A percentile compares a stretch with the other conserved stretches of the same genome.
phyloP scores from a whole-genome alignment of 2,329 filamentous ascomycete species.

The Verticillium dahliae region DNA sequence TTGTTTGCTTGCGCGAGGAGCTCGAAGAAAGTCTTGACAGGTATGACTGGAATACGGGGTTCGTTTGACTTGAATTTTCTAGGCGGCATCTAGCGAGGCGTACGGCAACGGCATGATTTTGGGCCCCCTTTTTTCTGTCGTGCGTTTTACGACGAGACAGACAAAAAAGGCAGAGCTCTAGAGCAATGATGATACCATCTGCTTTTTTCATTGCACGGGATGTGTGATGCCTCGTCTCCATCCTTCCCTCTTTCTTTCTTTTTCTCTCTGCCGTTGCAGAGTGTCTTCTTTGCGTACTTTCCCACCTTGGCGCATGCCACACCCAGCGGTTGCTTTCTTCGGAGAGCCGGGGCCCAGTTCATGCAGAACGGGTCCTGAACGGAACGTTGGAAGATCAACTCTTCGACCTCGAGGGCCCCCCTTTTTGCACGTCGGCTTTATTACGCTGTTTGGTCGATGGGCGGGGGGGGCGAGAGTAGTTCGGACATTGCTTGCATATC shows the following conservation, averaged over 20 bases:
- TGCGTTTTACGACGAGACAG: background rate
- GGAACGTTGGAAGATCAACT: constrained; percentile 68
- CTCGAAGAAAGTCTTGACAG: background rate
- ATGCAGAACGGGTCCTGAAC: constrained; percentile 68
- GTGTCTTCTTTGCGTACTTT: background rate
- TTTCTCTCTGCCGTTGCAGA: constrained; percentile 8
- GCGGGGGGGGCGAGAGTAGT: constrained; percentile 33
- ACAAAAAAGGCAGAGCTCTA: constrained; percentile 2
- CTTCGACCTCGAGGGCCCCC: background rate
- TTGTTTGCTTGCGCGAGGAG: background rate
- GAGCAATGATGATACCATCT: constrained; percentile 12
- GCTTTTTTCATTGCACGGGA: background rate
- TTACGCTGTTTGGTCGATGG: constrained; percentile 15
- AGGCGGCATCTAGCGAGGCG: constrained; percentile 25
- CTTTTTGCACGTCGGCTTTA: background rate
- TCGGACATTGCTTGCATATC: constrained; percentile 20
- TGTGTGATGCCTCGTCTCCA: constrained; percentile 4
- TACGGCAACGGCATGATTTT: constrained; percentile 15
- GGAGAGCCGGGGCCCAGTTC: constrained; percentile 66
- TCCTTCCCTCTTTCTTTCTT: constrained; percentile 2
- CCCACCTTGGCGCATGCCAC: constrained; percentile 44
- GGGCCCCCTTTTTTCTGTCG: background rate
- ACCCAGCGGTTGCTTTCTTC: constrained; percentile 37
- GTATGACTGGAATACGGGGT: background rate
- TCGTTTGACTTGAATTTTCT: background rate